Conservation (phyloP, 75 land plant species). For the Cunninghamia lanceolata region DNA sequence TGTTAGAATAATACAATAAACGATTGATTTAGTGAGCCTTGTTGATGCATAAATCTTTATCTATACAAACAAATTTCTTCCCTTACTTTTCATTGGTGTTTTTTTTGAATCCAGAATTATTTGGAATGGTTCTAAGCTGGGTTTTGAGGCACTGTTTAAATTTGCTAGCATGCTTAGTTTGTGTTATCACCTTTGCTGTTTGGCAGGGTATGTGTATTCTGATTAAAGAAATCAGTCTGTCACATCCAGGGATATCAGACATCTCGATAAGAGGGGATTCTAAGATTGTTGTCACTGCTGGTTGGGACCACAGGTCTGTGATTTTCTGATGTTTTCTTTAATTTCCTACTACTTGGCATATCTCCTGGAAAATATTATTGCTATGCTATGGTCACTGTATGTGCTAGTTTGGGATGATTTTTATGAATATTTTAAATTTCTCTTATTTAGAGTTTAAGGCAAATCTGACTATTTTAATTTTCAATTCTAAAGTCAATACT, state of each 20-base stretch:
- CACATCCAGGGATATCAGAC: slow-evolving; percentile 75
- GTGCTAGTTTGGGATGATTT: not conserved
- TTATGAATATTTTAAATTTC: not conserved
- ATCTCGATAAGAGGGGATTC: slow-evolving; percentile 66
- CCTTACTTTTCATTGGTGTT: not conserved
- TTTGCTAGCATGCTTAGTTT: not conserved
- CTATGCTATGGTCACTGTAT: not conserved
- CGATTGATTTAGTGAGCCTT: not conserved
- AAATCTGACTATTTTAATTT: not conserved
- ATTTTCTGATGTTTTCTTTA: not conserved
- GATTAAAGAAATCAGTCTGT: slow-evolving; percentile 61
- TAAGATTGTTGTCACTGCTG: slow-evolving; percentile 92
- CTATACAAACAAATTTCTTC: not conserved
- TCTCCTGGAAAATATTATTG: not conserved
- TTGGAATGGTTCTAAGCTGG: not conserved
- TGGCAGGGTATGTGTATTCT: slow-evolving; percentile 43
- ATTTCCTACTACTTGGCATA: no score
- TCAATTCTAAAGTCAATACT: not conserved
- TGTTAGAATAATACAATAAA: not conserved
- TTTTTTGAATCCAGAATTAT: not conserved
- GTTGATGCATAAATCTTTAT: not conserved
- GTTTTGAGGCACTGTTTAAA: not conserved
- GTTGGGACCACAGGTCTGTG: slow-evolving; percentile 92
- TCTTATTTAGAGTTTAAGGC: not conserved
- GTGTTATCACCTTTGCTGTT: not conserved